Conservation (phyloP, 2,329 filamentous ascomycete genomes). For the Neonectria sp. region DNA sequence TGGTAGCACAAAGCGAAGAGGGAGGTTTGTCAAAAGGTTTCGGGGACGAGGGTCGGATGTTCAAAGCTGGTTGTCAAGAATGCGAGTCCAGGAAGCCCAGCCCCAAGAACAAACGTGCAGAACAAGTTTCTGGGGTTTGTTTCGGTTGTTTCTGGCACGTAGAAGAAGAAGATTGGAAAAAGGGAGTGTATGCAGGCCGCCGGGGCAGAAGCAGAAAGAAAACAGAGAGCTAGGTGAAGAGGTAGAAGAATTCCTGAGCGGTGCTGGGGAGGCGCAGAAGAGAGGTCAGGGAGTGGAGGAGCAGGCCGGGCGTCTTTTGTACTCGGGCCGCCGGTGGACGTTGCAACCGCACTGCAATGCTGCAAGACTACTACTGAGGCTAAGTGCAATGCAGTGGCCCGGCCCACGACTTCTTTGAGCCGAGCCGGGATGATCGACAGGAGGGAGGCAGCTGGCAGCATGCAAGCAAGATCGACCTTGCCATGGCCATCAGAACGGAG, state of each 20-base stretch:
- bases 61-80: conserved; percentile 12
- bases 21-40: not conserved
- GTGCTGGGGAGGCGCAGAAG: conserved; percentile 38
- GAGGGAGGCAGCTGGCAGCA: conserved; percentile 21
- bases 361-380: not conserved
- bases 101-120: conserved; percentile 14
- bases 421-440: conserved; percentile 21
- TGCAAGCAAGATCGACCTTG: conserved; percentile 28
- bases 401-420: conserved; percentile 3
- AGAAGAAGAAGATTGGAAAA: conserved; percentile 11
- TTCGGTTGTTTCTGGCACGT: conserved; percentile 3
- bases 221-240: conserved; percentile 37
- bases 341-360: conserved; percentile 2
- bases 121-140: not conserved
- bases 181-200: conserved; percentile 27
- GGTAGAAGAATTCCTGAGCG: conserved; percentile 42
- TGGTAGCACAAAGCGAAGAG: conserved; percentile 3
- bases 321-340: conserved; percentile 27
- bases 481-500: conserved; percentile 8
- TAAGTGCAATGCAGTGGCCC: conserved; percentile 6
- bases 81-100: conserved; percentile 16
- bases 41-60: conserved; percentile 6
- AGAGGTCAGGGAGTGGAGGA: conserved; percentile 26
- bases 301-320: conserved; percentile 40
- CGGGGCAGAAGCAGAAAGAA: conserved; percentile 31